Percentiles rank a stretch among this genome's conserved stretches.
Evolutionary conservation across 2,329 filamentous ascomycete species (phyloP).

Genomic region (Botryotinia calthae): DNA sequence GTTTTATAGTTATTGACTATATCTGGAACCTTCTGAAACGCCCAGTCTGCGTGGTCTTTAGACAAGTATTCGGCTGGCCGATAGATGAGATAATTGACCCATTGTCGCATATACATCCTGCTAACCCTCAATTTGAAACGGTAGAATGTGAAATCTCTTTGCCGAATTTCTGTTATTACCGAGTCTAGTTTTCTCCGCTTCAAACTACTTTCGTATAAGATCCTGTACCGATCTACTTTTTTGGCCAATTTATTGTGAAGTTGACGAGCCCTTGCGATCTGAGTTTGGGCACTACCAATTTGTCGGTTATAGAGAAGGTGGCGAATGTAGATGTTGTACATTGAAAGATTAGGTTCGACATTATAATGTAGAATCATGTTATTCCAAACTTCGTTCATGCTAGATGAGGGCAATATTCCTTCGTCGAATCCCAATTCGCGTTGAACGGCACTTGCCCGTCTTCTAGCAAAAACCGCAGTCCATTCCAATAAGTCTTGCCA

Average conservation of each 20-base stretch:
- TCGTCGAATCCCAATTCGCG: conserved; percentile 6
- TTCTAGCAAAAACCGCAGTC: conserved; percentile 55
- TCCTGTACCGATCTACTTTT: background rate
- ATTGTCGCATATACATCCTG: conserved; percentile 16
- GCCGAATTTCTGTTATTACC: conserved; percentile 21
- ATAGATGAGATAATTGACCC: conserved; percentile 12
- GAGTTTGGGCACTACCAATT: conserved; percentile 24
- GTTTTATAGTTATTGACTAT: conserved; percentile 2
- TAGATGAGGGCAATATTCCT: conserved; percentile 27
- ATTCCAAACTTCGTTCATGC: conserved; percentile 32
- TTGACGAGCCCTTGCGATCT: conserved; percentile 27
- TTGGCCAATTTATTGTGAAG: conserved; percentile 15
- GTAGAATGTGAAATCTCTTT: conserved; percentile 8
- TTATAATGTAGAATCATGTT: conserved; percentile 38
- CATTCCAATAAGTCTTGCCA: conserved; percentile 70
- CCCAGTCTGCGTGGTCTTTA: conserved; percentile 1
- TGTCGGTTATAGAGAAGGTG: conserved; percentile 24
- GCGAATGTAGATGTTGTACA: conserved; percentile 33
- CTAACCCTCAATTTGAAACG: background rate
- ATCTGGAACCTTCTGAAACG: background rate
- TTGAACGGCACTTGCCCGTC: background rate
- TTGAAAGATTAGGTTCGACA: conserved; percentile 31
- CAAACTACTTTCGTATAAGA: conserved; percentile 6
- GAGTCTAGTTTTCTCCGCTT: background rate
- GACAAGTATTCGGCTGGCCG: background rate